Evolutionary conservation across 2,329 filamentous ascomycete genomes (phyloP).

Genomic region (Fusarium agapanthi): DNA sequence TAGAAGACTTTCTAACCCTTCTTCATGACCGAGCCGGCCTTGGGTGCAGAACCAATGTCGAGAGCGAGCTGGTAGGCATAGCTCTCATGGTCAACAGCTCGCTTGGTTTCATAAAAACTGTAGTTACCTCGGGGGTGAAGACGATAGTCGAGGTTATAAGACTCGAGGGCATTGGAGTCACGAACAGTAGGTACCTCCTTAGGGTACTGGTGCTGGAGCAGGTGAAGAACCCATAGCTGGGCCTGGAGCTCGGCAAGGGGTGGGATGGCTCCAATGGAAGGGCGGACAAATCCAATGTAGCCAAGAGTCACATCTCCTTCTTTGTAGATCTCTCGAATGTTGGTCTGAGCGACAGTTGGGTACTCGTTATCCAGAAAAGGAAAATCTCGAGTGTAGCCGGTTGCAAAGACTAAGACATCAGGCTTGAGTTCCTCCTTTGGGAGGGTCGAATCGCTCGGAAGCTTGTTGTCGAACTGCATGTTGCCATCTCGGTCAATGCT

Average conservation of each 20-base stretch:
- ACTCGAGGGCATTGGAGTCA: conserved; percentile 38
- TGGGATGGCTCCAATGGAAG: conserved; percentile 57
- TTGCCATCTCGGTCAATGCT: conserved; percentile 48
- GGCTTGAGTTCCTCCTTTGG: conserved; percentile 45
- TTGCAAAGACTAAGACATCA: conserved; percentile 57
- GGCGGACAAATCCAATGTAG: conserved; percentile 59
- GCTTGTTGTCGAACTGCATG: conserved; percentile 47
- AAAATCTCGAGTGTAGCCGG: conserved; percentile 56
- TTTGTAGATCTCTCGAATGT: conserved; percentile 63
- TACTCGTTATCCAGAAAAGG: conserved; percentile 51
- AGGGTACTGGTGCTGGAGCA: conserved; percentile 46
- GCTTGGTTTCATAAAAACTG: conserved; percentile 47
- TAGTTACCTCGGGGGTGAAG: conserved; percentile 48
- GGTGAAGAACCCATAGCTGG: conserved; percentile 56
- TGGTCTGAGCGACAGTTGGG: conserved; percentile 56
- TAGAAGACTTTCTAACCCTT: conserved; percentile 51
- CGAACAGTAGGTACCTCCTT: conserved; percentile 17
- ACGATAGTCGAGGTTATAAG: conserved; percentile 53
- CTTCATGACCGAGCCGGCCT: conserved; percentile 45
- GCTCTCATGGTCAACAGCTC: conserved; percentile 59
- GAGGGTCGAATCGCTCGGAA: conserved; percentile 42
- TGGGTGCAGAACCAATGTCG: conserved; percentile 56
- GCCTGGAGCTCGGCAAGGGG: conserved; percentile 59
- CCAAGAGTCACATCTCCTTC: conserved; percentile 49
- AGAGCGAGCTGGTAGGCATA: conserved; percentile 60